Base-by-base conservation (phyloP, 202 grass and related monocot species). In the Cymbopogon flexuosus region DNA sequence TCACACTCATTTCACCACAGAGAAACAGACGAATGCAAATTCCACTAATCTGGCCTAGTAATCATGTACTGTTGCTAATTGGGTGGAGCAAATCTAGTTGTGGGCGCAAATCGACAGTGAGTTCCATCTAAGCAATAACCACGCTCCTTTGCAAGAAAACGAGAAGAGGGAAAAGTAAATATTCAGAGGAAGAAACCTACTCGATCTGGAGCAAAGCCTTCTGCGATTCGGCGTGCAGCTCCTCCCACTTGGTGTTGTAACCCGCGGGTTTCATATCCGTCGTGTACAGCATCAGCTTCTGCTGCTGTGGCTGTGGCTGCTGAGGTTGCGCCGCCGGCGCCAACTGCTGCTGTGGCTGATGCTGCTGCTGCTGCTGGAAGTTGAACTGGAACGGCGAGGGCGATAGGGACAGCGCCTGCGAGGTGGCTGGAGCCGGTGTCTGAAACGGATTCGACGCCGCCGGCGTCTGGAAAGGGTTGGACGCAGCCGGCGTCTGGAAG, bases 191-290 rank as follows among this genome's bases (percentile, higher is more conserved):
- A 68, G 75, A 82, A 40, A 39, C 87, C 68, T 89, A 94, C 92
- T 95, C 92, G 82, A 98, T 98, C 86, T 87, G 90, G 41, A 91
- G 88, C 21, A 98, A 81, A 51, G 93, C 65, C 78, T 98, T 98
- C 73, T 98, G 92, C n/a, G 95, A 95, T 5, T 91, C 90, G 8
- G 84, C 65, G 70, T 95, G 95, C 83, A 98, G 79, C 79, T 98
- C 92, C 79, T 89, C 95, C 86, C 88, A 98, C 72, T 94, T 95
- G 41, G 90, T 91, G 59, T 62, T 93, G 77, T 92, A 98, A 21
- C 90, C 88, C 3, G 90, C 95, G 4, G 88, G 88, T 45, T 77
- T 84, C 77, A 82, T 86, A 75, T 94, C 88, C 70, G 73, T 84
- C 59, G 90, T 93, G 51, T 79, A 93, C 42, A 94, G 80, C 86